Conservation (phyloP, 345 rosid species). For the Mallotus nudiflorus region DNA sequence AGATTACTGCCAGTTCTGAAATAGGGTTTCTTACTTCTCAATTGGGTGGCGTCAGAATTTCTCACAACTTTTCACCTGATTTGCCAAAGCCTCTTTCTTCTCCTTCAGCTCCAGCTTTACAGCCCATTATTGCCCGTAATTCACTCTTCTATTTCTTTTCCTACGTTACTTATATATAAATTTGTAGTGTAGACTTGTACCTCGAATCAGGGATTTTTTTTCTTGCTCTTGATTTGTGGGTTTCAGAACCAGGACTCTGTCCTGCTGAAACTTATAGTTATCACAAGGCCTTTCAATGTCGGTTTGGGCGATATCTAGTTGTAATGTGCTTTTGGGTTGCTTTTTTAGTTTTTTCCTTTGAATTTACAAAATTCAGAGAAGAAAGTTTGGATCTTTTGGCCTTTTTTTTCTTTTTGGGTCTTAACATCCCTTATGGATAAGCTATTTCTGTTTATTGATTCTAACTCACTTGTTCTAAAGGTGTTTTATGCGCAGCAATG, state of each 20-base stretch:
- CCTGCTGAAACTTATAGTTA: too few species aligned
- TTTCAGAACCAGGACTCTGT: too few species aligned
- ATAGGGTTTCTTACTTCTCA: constrained; percentile 67
- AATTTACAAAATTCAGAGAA: too few species aligned
- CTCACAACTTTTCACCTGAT: constrained; percentile 25
- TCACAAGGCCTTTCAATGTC: too few species aligned
- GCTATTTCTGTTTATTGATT: not conserved
- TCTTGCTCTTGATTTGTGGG: not conserved
- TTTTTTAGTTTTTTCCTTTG: not conserved
- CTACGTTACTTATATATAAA: not conserved
- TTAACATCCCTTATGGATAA: not conserved
- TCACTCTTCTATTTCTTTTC: constrained; percentile 5
- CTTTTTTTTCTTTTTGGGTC: not conserved
- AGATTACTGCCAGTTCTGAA: constrained; percentile 24
- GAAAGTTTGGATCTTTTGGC: not conserved
- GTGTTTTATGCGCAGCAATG: not conserved
- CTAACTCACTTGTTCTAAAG: not conserved
- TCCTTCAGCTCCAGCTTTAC: constrained; percentile 45
- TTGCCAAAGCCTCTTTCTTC: constrained; percentile 34
- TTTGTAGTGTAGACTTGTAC: not conserved
- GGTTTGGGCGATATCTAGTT: too few species aligned
- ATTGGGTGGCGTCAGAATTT: constrained; percentile 62
- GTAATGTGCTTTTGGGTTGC: too few species aligned
- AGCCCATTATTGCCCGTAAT: constrained; percentile 76
- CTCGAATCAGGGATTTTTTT: not conserved